phyloP scores from a whole-genome alignment of 1,284 basidiomycete genomes.

The Rhodofomes roseus region DNA sequence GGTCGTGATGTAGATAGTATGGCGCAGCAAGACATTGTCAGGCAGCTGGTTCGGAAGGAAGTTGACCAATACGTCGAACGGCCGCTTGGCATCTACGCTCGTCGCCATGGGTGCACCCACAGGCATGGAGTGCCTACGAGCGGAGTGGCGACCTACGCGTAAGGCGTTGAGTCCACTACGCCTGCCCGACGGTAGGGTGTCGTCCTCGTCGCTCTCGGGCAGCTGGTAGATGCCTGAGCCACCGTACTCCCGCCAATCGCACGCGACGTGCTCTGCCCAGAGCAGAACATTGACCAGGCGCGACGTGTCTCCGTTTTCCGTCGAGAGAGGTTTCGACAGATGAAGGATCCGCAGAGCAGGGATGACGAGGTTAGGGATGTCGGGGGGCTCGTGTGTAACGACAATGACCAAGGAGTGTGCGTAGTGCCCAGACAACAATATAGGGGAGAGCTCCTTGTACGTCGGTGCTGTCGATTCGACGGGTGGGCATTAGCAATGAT shows the following conservation, averaged over 20 bases:
- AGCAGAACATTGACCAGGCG: conserved; percentile 49
- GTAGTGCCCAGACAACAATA: conserved; percentile 44
- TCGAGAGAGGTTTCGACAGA: conserved; percentile 38
- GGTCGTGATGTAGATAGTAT: conserved; percentile 39
- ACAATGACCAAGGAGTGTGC: conserved; percentile 44
- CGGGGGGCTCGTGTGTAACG: conserved; percentile 43
- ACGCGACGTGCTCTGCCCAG: conserved; percentile 48
- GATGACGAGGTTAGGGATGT: conserved; percentile 28
- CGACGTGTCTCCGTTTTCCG: conserved; percentile 44
- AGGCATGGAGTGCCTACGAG: conserved; percentile 11
- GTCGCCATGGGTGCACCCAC: background rate
- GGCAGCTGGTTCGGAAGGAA: conserved; percentile 32
- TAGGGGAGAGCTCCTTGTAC: conserved; percentile 37
- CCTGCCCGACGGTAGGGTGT: background rate
- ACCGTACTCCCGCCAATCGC: conserved; percentile 39
- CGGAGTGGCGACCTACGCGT: conserved; percentile 8
- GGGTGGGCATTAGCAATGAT: background rate
- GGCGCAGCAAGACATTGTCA: conserved; percentile 37
- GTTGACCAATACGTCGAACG: conserved; percentile 40
- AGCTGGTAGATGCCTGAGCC: conserved; percentile 32
- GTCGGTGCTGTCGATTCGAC: conserved; percentile 31
- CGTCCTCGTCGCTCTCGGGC: conserved; percentile 24
- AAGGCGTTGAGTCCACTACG: conserved; percentile 3
- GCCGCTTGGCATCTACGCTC: conserved; percentile 31
- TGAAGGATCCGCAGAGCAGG: conserved; percentile 44